phyloP scores from a whole-genome alignment of 164 flowering plant species.

The Aristolochia fimbriata region DNA sequence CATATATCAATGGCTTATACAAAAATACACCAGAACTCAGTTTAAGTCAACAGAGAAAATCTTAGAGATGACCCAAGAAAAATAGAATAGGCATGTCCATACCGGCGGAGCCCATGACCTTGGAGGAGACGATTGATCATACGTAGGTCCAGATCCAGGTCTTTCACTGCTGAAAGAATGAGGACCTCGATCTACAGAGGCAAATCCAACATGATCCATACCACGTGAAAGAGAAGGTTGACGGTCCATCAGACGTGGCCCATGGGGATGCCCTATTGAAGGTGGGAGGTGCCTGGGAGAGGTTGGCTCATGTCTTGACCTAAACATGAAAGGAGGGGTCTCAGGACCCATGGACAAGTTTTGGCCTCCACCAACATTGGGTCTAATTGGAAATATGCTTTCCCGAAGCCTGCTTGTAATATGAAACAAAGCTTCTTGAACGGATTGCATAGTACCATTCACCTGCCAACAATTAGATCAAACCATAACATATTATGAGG shows the following conservation, averaged over 20 bases:
- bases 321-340: conserved; percentile 25
- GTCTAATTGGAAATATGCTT: conserved; percentile 26
- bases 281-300: conserved; percentile 33
- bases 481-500: not conserved
- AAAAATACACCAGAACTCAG: not conserved
- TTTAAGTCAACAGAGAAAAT: not conserved
- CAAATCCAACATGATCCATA: conserved; percentile 17
- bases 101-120: conserved; percentile 43
- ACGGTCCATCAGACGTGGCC: conserved; percentile 25
- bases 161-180: conserved; percentile 28
- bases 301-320: conserved; percentile 32
- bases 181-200: conserved; percentile 19
- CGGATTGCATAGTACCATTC: conserved; percentile 38
- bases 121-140: conserved; percentile 38
- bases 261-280: conserved; percentile 20
- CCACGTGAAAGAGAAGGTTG: conserved; percentile 25
- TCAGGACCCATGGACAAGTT: conserved; percentile 26
- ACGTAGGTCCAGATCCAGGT: conserved; percentile 24
- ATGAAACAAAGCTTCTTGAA: conserved; percentile 51
- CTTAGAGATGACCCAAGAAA: not conserved
- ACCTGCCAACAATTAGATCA: conserved; percentile 26
- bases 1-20: not conserved
- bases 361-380: conserved; percentile 13
- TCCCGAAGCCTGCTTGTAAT: conserved; percentile 49
- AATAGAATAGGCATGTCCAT: not conserved